A percentile compares a stretch with the other conserved stretches of the same genome.
Conservation (phyloP, 176 grass and related monocot genomes). For the Oryza glaberrima region DNA sequence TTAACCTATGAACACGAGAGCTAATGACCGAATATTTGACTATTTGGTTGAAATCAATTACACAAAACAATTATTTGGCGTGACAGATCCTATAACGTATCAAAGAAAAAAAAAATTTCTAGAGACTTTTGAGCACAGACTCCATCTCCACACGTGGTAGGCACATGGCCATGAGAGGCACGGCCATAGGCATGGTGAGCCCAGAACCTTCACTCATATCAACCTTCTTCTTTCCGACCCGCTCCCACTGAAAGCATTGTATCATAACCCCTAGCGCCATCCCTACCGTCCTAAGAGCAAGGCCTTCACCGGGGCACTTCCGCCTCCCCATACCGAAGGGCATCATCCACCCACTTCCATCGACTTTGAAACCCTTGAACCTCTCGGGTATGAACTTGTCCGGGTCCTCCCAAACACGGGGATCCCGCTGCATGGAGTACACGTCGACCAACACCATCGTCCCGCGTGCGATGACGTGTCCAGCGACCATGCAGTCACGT, state of each 20-base stretch:
- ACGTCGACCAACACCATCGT: slow-evolving; percentile 52
- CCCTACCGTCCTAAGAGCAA: slow-evolving; percentile 32
- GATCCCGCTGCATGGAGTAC: slow-evolving; percentile 59
- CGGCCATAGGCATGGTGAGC: slow-evolving; percentile 66
- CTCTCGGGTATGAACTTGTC: slow-evolving; percentile 41
- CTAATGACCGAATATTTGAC: too few species aligned
- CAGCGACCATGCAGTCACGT: neutral
- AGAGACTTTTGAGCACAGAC: neutral
- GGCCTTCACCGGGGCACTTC: slow-evolving; percentile 52
- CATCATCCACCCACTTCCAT: slow-evolving; percentile 36
- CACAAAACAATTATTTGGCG: neutral
- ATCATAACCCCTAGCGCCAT: slow-evolving; percentile 43
- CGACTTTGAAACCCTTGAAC: slow-evolving; percentile 3
- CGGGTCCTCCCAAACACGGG: slow-evolving; percentile 6
- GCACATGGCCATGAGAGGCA: slow-evolving; percentile 45
- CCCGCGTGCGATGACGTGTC: neutral
- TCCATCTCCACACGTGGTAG: slow-evolving; percentile 34
- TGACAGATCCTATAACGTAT: neutral
- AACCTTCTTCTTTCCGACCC: slow-evolving; percentile 18
- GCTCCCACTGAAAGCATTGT: slow-evolving; percentile 63
- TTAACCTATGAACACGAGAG: too few species aligned
- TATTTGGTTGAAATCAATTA: too few species aligned
- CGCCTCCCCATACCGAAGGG: slow-evolving; percentile 60
- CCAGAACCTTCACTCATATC: slow-evolving; percentile 66
- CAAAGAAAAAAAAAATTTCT: neutral